Percentiles rank a stretch among this genome's conserved stretches.
Evolutionary conservation across 805 yeast genomes (phyloP).

Genomic region (Suhomyces faveliae): DNA sequence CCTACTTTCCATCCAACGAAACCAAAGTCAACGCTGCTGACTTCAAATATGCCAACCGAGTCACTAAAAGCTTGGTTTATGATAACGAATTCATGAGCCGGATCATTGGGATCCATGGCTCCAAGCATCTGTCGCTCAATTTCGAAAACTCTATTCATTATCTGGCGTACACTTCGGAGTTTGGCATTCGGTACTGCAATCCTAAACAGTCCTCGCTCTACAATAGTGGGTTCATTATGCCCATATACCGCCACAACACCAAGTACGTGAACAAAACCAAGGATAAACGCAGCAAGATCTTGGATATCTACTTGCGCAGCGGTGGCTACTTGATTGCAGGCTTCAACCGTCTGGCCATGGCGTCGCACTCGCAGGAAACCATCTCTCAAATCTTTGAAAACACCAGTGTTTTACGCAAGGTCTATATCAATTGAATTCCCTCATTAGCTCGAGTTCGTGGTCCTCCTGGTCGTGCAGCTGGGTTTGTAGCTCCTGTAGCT

Average conservation of each 20-base stretch:
- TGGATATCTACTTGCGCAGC: constrained; percentile 47
- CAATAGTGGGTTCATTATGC: constrained; percentile 52
- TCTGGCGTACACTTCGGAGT: constrained; percentile 48
- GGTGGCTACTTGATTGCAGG: constrained; percentile 54
- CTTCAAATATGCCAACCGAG: constrained; percentile 37
- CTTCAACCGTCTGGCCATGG: constrained; percentile 31
- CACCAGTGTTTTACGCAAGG: constrained; percentile 47
- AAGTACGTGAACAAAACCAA: constrained; percentile 39
- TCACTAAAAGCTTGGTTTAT: constrained; percentile 21
- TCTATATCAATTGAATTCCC: constrained; percentile 41
- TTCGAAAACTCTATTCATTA: constrained; percentile 42
- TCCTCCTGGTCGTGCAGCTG: constrained; percentile 19
- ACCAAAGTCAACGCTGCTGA: constrained; percentile 45
- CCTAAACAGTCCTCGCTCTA: constrained; percentile 29
- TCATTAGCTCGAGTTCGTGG: constrained; percentile 37
- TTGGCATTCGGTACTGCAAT: constrained; percentile 47
- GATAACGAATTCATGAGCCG: constrained; percentile 42
- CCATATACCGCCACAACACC: constrained; percentile 46
- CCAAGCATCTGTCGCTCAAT: constrained; percentile 17
- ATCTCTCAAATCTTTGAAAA: constrained; percentile 48
- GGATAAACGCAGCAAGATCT: constrained; percentile 5
- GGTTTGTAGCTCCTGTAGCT: not conserved
- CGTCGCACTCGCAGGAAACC: constrained; percentile 30
- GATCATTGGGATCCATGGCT: constrained; percentile 44
- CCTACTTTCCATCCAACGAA: constrained; percentile 44